A percentile compares a stretch with the other conserved stretches of the same genome.
Conservation (phyloP, 129 eudicot species). For the Helianthus annuus region HanXRQr2.0-SUNRISE NC_035438.2:15871001-15871500, state of each 20-base stretch:
- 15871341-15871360: conserved; percentile 62
- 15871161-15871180: conserved; percentile 88
- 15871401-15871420: conserved; percentile 44
- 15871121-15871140: conserved; percentile 36
- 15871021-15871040: conserved; percentile 21
- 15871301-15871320: conserved; percentile 66
- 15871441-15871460: conserved; percentile 36
- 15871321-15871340: conserved; percentile 56
- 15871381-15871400: conserved; percentile 67
- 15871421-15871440: conserved; percentile 47
- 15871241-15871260: conserved; percentile 63
- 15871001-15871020: conserved; percentile 45
- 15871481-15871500: conserved; percentile 57
- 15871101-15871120: conserved; percentile 31
- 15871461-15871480: conserved; percentile 41
- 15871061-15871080: conserved; percentile 18
- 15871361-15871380: conserved; percentile 69
- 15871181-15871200: conserved; percentile 83
- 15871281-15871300: conserved; percentile 68
- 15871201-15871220: conserved; percentile 63
- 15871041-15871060: neutral
- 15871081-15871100: conserved; percentile 31
- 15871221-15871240: conserved; percentile 55
- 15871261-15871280: conserved; percentile 70
- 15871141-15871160: conserved; percentile 57